Evolutionary conservation across 345 rosid species (phyloP), one percentile per base, ranked within the genome.

Genomic region (Bruguiera gymnorhiza): DNA sequence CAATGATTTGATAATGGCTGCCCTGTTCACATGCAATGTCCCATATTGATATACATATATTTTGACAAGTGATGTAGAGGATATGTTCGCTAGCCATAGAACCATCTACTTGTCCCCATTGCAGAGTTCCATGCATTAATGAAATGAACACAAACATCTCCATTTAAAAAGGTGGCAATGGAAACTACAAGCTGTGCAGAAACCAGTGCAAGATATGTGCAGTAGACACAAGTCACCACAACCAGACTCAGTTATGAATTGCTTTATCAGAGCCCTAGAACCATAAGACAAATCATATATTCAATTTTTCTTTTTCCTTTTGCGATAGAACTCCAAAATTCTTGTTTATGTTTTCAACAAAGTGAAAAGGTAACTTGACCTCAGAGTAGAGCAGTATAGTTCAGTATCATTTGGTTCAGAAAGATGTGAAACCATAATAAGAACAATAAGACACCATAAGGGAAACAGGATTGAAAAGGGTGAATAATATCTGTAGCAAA

Each of bases 1-100:
- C 87, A 93, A 67, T 20, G 98, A 93, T 77, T 87, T 91, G 75
- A 86, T 63, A 21, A 93, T 88, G 57, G 97, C 71, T 54, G 83
- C 79, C 86, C 98, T 91, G 91, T 78, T 80, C 70, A 77, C 80
- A 77, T 67, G 67, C 66, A 23, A 62, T 55, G 27, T 66, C 6
- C n/a, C 73, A 72, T 62, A 46, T 53, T 43, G 31, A 8, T 66
- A 39, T 51, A 60, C 34, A 51, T 48, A 66, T 67, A 55, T 29
- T 60, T 20, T 46, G 37, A 10, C 36, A 19, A 43, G 15, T 11
- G 48, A 43, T 11, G 48, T 10, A 43, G 59, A 65, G 37, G 43
- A 65, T 20, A 58, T 32, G 59, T 29, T 57, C 55, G 26, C 20
- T 9, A 43, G 29, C 34, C 27, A 57, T 56, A 27, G 63, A 56